Conservation (phyloP, 371 early-diverging fungal species). For the Blakeslea trispora region DNA sequence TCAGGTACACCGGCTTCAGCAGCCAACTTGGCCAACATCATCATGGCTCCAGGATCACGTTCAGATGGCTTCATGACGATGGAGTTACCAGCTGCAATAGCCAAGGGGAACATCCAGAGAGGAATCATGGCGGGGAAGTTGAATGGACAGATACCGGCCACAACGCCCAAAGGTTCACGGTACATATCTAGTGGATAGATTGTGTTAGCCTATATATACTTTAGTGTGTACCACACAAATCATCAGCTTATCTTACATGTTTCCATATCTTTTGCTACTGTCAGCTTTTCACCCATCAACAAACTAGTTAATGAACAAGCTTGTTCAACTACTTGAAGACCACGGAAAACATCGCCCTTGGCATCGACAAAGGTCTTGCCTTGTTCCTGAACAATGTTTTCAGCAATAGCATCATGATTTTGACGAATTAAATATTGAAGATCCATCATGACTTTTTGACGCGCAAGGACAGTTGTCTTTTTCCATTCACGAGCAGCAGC, state of each 20-base stretch:
- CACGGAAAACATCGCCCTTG: constrained; percentile 88
- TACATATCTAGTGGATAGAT: constrained; percentile 61
- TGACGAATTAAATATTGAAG: constrained; percentile 85
- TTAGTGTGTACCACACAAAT: neutral
- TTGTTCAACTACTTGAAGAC: constrained; percentile 91
- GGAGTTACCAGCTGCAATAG: constrained; percentile 33
- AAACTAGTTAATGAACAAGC: constrained; percentile 80
- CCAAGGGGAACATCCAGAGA: constrained; percentile 95
- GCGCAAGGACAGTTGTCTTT: constrained; percentile 80
- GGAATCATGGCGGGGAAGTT: constrained; percentile 98
- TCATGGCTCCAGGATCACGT: constrained; percentile 94
- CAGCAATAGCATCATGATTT: constrained; percentile 83
- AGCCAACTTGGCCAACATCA: constrained; percentile 90
- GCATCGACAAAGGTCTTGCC: constrained; percentile 96
- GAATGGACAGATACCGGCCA: constrained; percentile 94
- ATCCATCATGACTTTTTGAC: constrained; percentile 93
- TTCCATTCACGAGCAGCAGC: constrained; percentile 89
- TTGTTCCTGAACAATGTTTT: constrained; percentile 88
- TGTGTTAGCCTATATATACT: neutral
- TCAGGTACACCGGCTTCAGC: constrained; percentile 92
- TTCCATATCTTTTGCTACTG: constrained; percentile 94
- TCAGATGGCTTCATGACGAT: constrained; percentile 74
- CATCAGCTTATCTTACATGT: constrained; percentile 71
- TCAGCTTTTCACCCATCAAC: constrained; percentile 84
- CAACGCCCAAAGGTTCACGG: constrained; percentile 94